phyloP scores from a whole-genome alignment of 352 stramenopile genomes.

The Blastocystis sp. region DNA sequence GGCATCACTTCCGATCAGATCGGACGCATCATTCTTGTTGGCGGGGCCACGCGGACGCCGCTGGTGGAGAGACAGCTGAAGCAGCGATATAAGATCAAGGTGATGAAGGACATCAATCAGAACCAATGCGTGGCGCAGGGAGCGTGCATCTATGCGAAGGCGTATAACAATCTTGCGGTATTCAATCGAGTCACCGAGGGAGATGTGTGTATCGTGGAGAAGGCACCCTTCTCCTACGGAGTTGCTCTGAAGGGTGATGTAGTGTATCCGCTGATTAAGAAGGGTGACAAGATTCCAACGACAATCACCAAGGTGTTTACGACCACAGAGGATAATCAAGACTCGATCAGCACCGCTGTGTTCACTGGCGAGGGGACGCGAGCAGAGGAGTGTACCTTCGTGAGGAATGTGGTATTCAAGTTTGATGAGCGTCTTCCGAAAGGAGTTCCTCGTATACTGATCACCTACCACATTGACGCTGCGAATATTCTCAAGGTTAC shows the following conservation, averaged over 20 bases:
- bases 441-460: neutral
- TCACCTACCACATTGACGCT: neutral
- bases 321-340: neutral
- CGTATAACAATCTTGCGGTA: neutral
- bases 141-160: neutral
- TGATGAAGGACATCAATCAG: slow-evolving; percentile 54
- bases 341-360: neutral
- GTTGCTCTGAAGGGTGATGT: neutral
- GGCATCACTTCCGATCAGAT: neutral
- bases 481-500: neutral
- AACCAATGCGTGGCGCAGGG: slow-evolving; percentile 53
- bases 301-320: neutral
- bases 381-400: neutral
- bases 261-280: neutral
- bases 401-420: neutral
- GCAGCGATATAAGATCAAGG: slow-evolving; percentile 55
- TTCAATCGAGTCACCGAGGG: neutral
- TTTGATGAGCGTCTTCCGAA: neutral
- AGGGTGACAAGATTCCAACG: neutral
- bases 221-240: neutral
- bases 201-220: neutral
- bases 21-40: neutral
- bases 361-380: neutral
- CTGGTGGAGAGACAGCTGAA: neutral
- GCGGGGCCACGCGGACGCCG: neutral